Conservation (phyloP, 2,329 filamentous ascomycete genomes). For the Diaporthe aspalathi region DNA sequence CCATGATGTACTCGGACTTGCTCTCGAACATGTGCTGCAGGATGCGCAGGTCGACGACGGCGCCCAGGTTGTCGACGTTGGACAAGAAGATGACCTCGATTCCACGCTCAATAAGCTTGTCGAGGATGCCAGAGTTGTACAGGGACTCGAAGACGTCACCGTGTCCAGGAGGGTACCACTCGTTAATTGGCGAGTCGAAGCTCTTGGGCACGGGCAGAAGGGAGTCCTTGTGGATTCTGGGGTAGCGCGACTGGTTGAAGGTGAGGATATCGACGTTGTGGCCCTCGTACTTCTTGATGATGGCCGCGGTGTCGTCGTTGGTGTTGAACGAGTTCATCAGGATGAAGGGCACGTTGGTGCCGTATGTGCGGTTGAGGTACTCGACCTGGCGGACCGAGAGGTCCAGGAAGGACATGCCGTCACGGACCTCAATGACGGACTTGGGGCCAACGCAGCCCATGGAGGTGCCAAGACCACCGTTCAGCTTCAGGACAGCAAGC, state of each 20-base stretch:
- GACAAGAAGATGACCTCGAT: slow-evolving; percentile 99
- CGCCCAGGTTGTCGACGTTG: slow-evolving; percentile 98
- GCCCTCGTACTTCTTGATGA: slow-evolving; percentile 99
- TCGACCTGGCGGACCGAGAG: slow-evolving; percentile 98
- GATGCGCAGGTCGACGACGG: slow-evolving; percentile 97
- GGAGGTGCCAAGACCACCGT: slow-evolving; percentile 98
- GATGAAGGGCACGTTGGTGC: slow-evolving; percentile 96
- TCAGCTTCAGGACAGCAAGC: slow-evolving; percentile 98
- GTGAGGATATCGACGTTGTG: slow-evolving; percentile 99
- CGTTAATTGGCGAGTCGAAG: slow-evolving; percentile 86
- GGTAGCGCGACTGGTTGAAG: slow-evolving; percentile 99
- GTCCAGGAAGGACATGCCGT: slow-evolving; percentile 99
- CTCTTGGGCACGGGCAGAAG: slow-evolving; percentile 94
- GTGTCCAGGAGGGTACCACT: slow-evolving; percentile 99
- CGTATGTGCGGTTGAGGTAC: slow-evolving; percentile 98
- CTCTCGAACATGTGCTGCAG: slow-evolving; percentile 99
- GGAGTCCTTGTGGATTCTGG: slow-evolving; percentile 97
- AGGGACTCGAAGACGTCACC: slow-evolving; percentile 99
- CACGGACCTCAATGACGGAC: slow-evolving; percentile 98
- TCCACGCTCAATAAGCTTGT: slow-evolving; percentile 93
- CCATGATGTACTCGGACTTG: slow-evolving; percentile 98
- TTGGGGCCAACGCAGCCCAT: slow-evolving; percentile 99
- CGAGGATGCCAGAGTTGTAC: slow-evolving; percentile 98
- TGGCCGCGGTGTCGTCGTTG: slow-evolving; percentile 95
- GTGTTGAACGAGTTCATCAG: slow-evolving; percentile 99